These are phyloP conservation scores for Eucalyptus albens DNA, from an alignment of 345 rosid genomes.

Conservation along the genomic window DNA sequence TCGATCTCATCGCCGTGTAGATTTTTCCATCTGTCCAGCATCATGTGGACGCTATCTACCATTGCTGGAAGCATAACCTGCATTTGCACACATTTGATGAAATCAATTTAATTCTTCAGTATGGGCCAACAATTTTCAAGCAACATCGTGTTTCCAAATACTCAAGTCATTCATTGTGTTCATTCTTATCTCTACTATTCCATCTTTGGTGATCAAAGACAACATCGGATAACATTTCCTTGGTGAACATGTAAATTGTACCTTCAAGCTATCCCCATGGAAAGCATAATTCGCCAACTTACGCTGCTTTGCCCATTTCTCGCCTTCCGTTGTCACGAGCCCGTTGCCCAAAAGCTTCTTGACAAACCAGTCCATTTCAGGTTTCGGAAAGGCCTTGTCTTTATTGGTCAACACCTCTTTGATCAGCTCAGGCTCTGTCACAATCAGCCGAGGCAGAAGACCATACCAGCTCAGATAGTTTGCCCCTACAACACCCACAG, in stretches of 20 bases:
- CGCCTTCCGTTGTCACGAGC: slow-evolving; percentile 8
- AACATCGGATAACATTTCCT: neutral
- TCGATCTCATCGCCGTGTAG: slow-evolving; percentile 23
- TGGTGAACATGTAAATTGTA: neutral
- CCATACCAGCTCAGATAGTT: slow-evolving; percentile 25
- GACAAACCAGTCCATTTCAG: neutral
- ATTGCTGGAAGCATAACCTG: slow-evolving; percentile 22
- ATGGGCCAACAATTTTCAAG: neutral
- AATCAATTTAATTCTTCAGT: neutral
- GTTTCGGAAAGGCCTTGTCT: slow-evolving; percentile 1
- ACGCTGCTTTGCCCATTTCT: slow-evolving; percentile 28
- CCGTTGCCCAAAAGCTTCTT: slow-evolving; percentile 23
- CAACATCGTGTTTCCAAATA: neutral
- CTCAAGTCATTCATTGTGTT: neutral
- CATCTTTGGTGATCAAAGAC: neutral
- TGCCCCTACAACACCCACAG: slow-evolving; percentile 1
- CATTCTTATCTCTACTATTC: neutral
- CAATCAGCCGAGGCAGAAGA: slow-evolving; percentile 11
- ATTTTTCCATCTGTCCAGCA: slow-evolving; percentile 28
- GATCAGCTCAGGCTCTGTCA: slow-evolving; percentile 20
- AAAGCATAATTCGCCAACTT: slow-evolving; percentile 38
- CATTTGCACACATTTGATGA: neutral
- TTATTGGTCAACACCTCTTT: slow-evolving; percentile 28
- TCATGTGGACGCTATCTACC: slow-evolving; percentile 17
- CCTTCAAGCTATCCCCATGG: slow-evolving; percentile 30